Evolutionary conservation across 148 eudicot species (phyloP).

Genomic region (Chenopodium formosanum): DNA sequence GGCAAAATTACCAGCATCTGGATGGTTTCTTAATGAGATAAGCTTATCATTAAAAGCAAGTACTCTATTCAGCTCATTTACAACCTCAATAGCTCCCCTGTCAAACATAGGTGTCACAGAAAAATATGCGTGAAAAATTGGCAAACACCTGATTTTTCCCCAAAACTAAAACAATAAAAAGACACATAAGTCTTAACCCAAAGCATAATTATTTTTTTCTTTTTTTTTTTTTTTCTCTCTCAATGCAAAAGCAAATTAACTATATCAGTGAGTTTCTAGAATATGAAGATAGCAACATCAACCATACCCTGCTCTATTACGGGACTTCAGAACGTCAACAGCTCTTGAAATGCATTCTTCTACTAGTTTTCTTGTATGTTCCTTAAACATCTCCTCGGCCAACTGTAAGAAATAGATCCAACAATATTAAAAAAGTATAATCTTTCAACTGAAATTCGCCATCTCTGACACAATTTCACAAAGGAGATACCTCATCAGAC

Average conservation of each 20-base stretch:
- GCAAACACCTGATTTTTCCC: neutral
- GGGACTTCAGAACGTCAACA: constrained; percentile 57
- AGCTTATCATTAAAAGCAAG: constrained; percentile 59
- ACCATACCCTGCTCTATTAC: constrained; percentile 65
- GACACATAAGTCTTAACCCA: neutral
- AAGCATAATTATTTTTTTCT: neutral
- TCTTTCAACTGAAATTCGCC: constrained; percentile 2
- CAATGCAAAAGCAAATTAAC: constrained; percentile 2
- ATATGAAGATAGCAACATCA: constrained; percentile 9
- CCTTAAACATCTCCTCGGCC: constrained; percentile 79
- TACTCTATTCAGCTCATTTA: constrained; percentile 77
- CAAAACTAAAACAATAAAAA: neutral
- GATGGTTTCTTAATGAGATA: constrained; percentile 61
- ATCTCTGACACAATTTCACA: constrained; percentile 4
- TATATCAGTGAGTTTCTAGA: neutral
- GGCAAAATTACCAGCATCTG: constrained; percentile 79
- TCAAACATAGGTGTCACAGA: constrained; percentile 23
- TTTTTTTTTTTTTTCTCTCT: neutral
- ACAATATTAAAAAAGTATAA: constrained; percentile 5
- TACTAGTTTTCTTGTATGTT: constrained; percentile 70
- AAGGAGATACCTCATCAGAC: constrained; percentile 76
- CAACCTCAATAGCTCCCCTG: constrained; percentile 56
- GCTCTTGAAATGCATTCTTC: constrained; percentile 77
- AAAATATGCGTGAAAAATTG: neutral
- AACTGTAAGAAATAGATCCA: constrained; percentile 45